Evolutionary conservation across 2,329 filamentous ascomycete genomes (phyloP).

Genomic region (Periconia sp.): DNA sequence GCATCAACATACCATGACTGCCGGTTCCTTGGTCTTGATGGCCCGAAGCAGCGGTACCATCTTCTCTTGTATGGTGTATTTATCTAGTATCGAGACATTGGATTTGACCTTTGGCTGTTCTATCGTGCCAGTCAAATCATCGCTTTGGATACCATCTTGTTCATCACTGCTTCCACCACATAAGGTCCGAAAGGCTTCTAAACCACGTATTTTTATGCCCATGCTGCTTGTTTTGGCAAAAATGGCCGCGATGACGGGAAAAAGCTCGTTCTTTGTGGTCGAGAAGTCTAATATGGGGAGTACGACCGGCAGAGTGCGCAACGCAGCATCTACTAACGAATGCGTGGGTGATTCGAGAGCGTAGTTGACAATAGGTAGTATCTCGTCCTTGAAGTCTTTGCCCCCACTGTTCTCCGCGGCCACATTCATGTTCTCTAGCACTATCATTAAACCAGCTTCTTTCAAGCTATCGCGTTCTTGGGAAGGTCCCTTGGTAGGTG

Average conservation of each 20-base stretch:
- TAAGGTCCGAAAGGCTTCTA: constrained; percentile 86
- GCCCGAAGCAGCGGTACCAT: constrained; percentile 85
- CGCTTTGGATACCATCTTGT: constrained; percentile 48
- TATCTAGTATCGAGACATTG: constrained; percentile 82
- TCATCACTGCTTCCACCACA: constrained; percentile 69
- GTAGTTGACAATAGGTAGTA: constrained; percentile 80
- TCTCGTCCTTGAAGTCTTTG: constrained; percentile 94
- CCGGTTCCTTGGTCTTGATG: constrained; percentile 97
- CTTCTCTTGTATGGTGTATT: constrained; percentile 98
- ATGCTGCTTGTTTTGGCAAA: constrained; percentile 93
- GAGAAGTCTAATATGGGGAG: constrained; percentile 90
- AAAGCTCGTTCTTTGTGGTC: constrained; percentile 95
- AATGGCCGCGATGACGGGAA: constrained; percentile 85
- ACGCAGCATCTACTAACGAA: constrained; percentile 80
- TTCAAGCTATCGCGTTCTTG: constrained; percentile 77
- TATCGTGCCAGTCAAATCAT: constrained; percentile 74
- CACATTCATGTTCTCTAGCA: constrained; percentile 78
- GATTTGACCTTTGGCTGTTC: constrained; percentile 60
- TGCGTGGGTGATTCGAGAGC: constrained; percentile 89
- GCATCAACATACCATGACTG: constrained; percentile 69
- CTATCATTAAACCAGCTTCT: constrained; percentile 87
- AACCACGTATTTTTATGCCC: constrained; percentile 87
- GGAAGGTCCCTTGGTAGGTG: constrained; percentile 52
- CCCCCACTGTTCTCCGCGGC: constrained; percentile 81
- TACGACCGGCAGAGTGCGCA: constrained; percentile 77